A percentile compares a stretch with the other conserved stretches of the same genome.
Conservation (phyloP, 2,329 filamentous ascomycete genomes). For the Neofusicoccum kwambonambiense region DNA sequence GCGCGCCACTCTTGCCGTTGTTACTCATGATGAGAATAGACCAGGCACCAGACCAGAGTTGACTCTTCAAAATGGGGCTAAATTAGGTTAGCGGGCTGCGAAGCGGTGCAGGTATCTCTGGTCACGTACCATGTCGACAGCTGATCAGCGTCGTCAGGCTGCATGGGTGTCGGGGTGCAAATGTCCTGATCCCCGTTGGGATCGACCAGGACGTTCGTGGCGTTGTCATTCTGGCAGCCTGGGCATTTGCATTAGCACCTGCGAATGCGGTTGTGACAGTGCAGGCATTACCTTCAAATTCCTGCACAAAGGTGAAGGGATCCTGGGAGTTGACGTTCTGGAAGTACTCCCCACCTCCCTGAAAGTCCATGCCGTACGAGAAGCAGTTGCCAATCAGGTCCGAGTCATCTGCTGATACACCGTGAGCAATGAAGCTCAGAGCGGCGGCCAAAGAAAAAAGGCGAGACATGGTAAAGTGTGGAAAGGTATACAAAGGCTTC, state of each 20-base stretch:
- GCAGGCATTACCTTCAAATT: slow-evolving; percentile 32
- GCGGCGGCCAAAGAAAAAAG: slow-evolving; percentile 15
- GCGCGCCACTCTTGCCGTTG: slow-evolving; percentile 38
- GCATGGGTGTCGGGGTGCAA: slow-evolving; percentile 37
- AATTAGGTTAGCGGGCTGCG: neutral
- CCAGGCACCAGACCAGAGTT: slow-evolving; percentile 38
- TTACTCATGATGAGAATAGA: slow-evolving; percentile 43
- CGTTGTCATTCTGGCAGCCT: slow-evolving; percentile 37
- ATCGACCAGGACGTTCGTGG: slow-evolving; percentile 41
- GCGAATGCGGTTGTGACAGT: neutral
- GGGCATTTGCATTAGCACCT: neutral
- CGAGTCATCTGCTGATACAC: slow-evolving; percentile 13
- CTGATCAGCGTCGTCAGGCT: slow-evolving; percentile 35
- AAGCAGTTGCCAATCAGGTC: slow-evolving; percentile 20
- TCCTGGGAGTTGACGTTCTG: slow-evolving; percentile 41
- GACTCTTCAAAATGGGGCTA: slow-evolving; percentile 36
- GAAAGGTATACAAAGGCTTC: neutral
- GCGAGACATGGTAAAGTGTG: neutral
- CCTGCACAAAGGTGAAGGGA: slow-evolving; percentile 41
- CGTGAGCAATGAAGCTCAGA: slow-evolving; percentile 21
- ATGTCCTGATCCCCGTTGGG: slow-evolving; percentile 37
- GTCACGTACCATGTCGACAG: slow-evolving; percentile 34
- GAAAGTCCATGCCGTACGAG: slow-evolving; percentile 39
- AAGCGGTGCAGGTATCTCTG: neutral
- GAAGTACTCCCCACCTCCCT: slow-evolving; percentile 40